A percentile compares a stretch with the other conserved stretches of the same genome.
Evolutionary conservation across 2,329 filamentous ascomycete species (phyloP).

Genomic region (Neofusicoccum sp.): DNA sequence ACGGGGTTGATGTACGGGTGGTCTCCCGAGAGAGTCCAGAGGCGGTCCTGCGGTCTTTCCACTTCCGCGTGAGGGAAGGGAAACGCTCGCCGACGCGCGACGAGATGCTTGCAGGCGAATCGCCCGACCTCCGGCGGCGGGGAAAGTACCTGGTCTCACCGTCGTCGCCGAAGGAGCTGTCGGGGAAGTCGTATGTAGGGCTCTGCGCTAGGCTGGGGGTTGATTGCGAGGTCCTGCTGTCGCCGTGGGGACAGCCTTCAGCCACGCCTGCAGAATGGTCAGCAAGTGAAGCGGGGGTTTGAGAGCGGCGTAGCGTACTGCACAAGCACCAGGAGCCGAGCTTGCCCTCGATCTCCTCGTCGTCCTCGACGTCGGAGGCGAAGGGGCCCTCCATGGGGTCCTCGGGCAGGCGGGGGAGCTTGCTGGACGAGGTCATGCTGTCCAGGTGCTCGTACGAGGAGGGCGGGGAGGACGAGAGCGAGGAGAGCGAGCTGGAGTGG

Average conservation of each 20-base stretch:
- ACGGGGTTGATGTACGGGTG: constrained; percentile 35
- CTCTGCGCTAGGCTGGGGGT: constrained; percentile 12
- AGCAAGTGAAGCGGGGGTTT: constrained; percentile 12
- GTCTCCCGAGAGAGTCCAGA: constrained; percentile 23
- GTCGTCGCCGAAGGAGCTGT: constrained; percentile 65
- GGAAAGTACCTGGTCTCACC: constrained; percentile 45
- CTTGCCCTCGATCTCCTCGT: constrained; percentile 47
- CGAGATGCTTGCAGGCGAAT: constrained; percentile 61
- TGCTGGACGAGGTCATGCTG: constrained; percentile 59
- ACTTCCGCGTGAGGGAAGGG: constrained; percentile 55
- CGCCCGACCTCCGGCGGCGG: constrained; percentile 59
- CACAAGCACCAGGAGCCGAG: constrained; percentile 24
- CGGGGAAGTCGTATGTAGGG: constrained; percentile 60
- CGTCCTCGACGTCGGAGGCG: constrained; percentile 11
- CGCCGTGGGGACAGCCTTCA: constrained; percentile 56
- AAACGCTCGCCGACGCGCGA: constrained; percentile 64
- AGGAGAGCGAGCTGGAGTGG: constrained; percentile 75
- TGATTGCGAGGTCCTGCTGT: constrained; percentile 49
- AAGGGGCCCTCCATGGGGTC: constrained; percentile 71
- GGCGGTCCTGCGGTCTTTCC: constrained; percentile 45
- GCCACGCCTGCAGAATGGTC: constrained; percentile 54
- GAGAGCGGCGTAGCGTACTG: not conserved
- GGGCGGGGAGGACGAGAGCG: constrained; percentile 55
- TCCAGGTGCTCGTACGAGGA: constrained; percentile 52
- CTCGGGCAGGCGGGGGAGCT: constrained; percentile 82